Conservation (phyloP, 2,329 filamentous ascomycete species). For the Trichophyton rubrum region DNA sequence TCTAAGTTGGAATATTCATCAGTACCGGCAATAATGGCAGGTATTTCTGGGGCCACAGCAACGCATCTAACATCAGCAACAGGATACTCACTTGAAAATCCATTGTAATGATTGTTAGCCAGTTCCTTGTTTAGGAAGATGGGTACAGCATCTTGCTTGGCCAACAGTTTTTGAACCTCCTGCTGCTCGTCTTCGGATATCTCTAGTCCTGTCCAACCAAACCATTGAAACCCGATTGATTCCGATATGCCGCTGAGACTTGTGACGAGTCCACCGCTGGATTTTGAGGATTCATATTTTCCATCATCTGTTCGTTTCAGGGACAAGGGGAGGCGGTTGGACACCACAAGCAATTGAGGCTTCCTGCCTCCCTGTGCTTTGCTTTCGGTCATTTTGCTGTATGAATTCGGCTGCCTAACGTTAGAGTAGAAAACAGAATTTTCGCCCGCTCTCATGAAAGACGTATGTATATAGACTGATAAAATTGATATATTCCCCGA, state of each 20-base stretch:
- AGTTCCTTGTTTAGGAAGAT: conserved; percentile 81
- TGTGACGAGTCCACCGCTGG: conserved; percentile 81
- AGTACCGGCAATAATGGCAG: background rate
- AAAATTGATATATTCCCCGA: background rate
- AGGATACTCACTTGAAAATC: conserved; percentile 65
- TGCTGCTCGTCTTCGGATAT: conserved; percentile 65
- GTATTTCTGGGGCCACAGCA: background rate
- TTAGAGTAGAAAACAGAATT: no score
- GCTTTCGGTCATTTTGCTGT: background rate
- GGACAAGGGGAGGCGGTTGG: conserved; percentile 82
- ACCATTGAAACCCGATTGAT: conserved; percentile 85
- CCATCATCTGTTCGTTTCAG: conserved; percentile 79
- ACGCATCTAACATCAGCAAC: background rate
- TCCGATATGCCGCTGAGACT: conserved; percentile 79
- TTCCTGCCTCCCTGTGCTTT: background rate
- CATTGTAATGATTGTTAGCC: conserved; percentile 87
- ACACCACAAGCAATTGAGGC: conserved; percentile 50
- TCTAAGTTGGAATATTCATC: conserved; percentile 39
- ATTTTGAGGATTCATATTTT: conserved; percentile 74
- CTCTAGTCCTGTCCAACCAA: conserved; percentile 86
- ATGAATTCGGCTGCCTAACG: no score
- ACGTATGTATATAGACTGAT: no score
- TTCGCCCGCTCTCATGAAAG: background rate
- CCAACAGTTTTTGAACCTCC: conserved; percentile 56
- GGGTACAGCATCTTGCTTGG: conserved; percentile 70